Percentiles rank a stretch among this genome's conserved stretches.
Evolutionary conservation across 164 flowering plant genomes (phyloP).

Genomic region (Chimonanthus praecox): DNA sequence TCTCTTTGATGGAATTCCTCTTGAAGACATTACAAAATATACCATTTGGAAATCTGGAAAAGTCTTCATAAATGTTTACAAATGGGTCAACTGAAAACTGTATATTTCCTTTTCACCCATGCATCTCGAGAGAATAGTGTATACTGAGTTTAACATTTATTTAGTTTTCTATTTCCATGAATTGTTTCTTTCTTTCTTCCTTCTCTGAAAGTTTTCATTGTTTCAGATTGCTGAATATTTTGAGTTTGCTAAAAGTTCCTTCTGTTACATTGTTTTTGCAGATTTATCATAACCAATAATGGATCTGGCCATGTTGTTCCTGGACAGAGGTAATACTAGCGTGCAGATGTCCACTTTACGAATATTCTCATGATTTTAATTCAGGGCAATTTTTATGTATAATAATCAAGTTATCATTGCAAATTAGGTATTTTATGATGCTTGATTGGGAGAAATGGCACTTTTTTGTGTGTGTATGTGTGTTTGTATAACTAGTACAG

Average conservation of each 20-base stretch:
- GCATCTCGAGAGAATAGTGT: too few relatives aligned
- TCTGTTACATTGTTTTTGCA: constrained; percentile 14
- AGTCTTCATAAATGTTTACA: too few relatives aligned
- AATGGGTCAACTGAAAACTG: too few relatives aligned
- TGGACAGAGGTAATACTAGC: constrained; percentile 60
- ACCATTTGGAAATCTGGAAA: too few relatives aligned
- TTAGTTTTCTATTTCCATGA: not conserved
- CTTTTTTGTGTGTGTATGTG: too few relatives aligned
- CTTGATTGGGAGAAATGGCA: too few relatives aligned
- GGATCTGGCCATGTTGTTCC: constrained; percentile 77
- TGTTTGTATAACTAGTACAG: too few relatives aligned
- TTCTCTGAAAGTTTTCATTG: not conserved
- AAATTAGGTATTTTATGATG: too few relatives aligned
- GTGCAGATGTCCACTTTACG: constrained; percentile 4
- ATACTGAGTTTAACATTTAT: not conserved
- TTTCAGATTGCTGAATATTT: not conserved
- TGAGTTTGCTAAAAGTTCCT: constrained; percentile 2
- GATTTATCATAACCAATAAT: constrained; percentile 89
- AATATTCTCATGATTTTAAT: not conserved
- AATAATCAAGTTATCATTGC: too few relatives aligned
- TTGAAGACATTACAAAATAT: too few relatives aligned
- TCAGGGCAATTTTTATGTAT: not conserved
- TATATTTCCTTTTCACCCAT: too few relatives aligned
- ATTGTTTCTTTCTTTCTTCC: not conserved
- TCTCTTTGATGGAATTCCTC: too few relatives aligned